phyloP scores from a whole-genome alignment of 2,329 filamentous ascomycete species.

The Cladosporium halotolerans region DNA sequence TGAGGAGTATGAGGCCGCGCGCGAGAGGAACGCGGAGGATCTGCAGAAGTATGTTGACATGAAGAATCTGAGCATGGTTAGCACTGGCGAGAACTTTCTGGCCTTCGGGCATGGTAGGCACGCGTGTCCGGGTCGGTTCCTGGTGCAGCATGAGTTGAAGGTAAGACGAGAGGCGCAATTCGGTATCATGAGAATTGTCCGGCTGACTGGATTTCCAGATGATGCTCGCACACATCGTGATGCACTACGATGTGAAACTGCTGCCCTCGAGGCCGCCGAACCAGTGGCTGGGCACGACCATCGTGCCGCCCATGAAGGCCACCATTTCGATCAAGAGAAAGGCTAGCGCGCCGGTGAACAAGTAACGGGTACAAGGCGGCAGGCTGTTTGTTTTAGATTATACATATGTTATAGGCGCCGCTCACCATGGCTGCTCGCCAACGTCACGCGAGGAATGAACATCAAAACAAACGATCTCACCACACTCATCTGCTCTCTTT shows the following conservation, averaged over 20 bases:
- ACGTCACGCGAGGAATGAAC: no score
- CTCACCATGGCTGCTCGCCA: no score
- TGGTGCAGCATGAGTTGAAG: conserved; percentile 30
- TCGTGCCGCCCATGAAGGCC: conserved; percentile 19
- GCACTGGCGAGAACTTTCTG: conserved; percentile 25
- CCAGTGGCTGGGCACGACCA: conserved; percentile 16
- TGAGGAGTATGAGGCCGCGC: conserved; percentile 18
- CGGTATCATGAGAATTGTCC: neutral
- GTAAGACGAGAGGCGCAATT: neutral
- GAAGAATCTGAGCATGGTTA: conserved; percentile 22
- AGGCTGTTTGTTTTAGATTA: no score
- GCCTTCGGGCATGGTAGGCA: conserved; percentile 28
- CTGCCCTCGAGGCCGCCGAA: conserved; percentile 24
- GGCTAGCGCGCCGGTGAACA: neutral
- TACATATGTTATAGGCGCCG: no score
- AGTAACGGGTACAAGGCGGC: no score
- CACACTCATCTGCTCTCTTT: no score
- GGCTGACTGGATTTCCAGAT: conserved; percentile 25
- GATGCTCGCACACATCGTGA: conserved; percentile 31
- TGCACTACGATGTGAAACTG: conserved; percentile 33
- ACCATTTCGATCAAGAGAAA: conserved; percentile 6
- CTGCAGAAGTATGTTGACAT: conserved; percentile 16
- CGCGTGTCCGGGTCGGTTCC: conserved; percentile 35
- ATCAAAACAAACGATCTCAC: no score
- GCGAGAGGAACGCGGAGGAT: conserved; percentile 12